Base-by-base conservation (phyloP, 306 rosid genomes). In the Trichosanthes truncata region DNA sequence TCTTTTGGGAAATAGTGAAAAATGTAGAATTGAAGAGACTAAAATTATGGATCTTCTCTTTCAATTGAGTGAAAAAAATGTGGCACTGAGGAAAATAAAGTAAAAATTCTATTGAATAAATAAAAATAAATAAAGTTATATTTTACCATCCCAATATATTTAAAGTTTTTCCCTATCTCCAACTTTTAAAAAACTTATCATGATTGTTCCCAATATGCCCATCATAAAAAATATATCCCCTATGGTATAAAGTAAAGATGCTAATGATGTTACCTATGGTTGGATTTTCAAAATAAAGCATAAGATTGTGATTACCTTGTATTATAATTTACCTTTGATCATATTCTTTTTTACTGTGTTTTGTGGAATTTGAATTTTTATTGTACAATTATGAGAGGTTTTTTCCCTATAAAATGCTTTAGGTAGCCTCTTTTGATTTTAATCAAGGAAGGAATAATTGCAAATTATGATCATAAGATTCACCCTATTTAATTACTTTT, bases 261-360 rank as follows among this genome's bases (percentile, higher is more conserved):
- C 14, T 72, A 72, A 72, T 72, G 38, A 72, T 72, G 13, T 72
- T 46, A 46, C 57, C 77, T 46, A 69, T 45, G 45, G 73, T 66
- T 66, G 46, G 68, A 45, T 45, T 72, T 72, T 43, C 35, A 72
- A 72, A 72, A 21, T 45, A 72, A 46, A 72, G 77, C 77, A 72
- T 72, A 45, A 43, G 5, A 14, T 40, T 45, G 36, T 41, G 1
- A 41, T 25, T 38, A 45, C n/a, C 77, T 72, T 71, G 3, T 45
- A 33, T 63, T 31, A 43, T 71, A 71, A 69, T 41, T n/a, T 23
- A 20, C 53, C 33, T 21, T 21, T 43, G 12, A 43, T 71, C 6
- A 0, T 12, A 2, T 36, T 11, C 0, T 11, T 71, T 21, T 1
- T 66, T 9, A 36, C 25, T 33, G 13, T 62, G 11, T 15, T 29